Percentiles rank a stretch among this genome's conserved stretches.
Conservation (phyloP, 2,329 filamentous ascomycete genomes). For the Clathrospora elynae region DNA sequence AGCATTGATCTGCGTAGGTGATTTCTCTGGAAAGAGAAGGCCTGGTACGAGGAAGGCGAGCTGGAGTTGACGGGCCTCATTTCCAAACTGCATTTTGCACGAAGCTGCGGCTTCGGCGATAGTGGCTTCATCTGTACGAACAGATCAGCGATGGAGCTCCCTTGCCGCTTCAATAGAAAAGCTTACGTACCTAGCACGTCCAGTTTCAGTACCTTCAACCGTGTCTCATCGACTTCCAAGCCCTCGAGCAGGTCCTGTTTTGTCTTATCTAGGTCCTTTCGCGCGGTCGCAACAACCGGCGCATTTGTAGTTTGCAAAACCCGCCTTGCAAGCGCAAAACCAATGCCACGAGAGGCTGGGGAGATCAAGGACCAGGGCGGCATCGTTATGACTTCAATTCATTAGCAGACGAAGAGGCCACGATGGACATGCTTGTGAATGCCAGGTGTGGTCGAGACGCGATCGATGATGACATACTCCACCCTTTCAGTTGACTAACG, state of each 20-base stretch:
- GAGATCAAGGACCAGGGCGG: constrained; percentile 58
- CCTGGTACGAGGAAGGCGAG: constrained; percentile 73
- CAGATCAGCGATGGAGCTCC: neutral
- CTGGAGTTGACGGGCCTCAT: constrained; percentile 60
- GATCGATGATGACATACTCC: constrained; percentile 44
- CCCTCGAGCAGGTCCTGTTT: constrained; percentile 58
- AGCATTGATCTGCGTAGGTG: constrained; percentile 67
- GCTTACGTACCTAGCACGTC: constrained; percentile 61
- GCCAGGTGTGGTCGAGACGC: constrained; percentile 18
- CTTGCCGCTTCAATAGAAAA: neutral
- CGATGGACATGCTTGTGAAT: constrained; percentile 6
- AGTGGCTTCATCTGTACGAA: constrained; percentile 62
- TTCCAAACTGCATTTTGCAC: constrained; percentile 61
- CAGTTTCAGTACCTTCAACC: constrained; percentile 59
- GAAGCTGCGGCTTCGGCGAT: constrained; percentile 62
- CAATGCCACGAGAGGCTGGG: constrained; percentile 67
- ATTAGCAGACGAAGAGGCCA: constrained; percentile 6
- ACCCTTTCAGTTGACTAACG: constrained; percentile 27
- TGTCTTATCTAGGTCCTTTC: constrained; percentile 58
- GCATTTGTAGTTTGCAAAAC: constrained; percentile 62
- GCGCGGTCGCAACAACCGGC: constrained; percentile 65
- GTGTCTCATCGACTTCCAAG: constrained; percentile 53
- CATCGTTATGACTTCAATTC: constrained; percentile 38
- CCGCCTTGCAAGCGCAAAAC: constrained; percentile 63
- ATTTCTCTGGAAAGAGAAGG: constrained; percentile 74